A percentile compares a stretch with the other conserved stretches of the same genome.
Conservation (phyloP, 2,329 filamentous ascomycete species). For the Penicillium sp. region DNA sequence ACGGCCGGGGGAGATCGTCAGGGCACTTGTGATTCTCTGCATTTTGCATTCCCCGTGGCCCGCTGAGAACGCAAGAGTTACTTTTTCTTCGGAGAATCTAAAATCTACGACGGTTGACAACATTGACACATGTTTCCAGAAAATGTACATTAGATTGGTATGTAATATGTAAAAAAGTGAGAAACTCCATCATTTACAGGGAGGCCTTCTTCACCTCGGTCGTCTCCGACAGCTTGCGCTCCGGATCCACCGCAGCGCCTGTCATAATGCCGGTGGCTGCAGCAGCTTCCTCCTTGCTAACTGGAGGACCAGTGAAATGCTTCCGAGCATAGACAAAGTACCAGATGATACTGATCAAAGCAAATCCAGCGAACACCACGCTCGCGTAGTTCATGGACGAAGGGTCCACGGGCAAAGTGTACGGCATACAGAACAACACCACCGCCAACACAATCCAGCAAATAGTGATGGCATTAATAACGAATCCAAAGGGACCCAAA, state of each 20-base stretch:
- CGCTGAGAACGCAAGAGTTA: no score
- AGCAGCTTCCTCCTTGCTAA: slow-evolving; percentile 33
- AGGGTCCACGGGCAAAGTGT: slow-evolving; percentile 61
- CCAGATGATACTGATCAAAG: slow-evolving; percentile 63
- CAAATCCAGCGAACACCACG: slow-evolving; percentile 68
- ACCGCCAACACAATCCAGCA: slow-evolving; percentile 72
- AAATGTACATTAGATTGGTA: slow-evolving; percentile 1
- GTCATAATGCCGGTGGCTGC: slow-evolving; percentile 36
- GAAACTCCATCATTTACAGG: slow-evolving; percentile 1
- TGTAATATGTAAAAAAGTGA: background rate
- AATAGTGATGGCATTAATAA: slow-evolving; percentile 71
- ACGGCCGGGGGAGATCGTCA: slow-evolving; percentile 35
- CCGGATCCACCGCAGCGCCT: slow-evolving; percentile 37
- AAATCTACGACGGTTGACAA: no score
- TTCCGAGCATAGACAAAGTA: slow-evolving; percentile 67
- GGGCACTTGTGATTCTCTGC: slow-evolving; percentile 34
- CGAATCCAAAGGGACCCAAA: slow-evolving; percentile 69
- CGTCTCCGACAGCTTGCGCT: slow-evolving; percentile 31
- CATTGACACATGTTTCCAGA: no score
- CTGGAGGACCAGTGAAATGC: slow-evolving; percentile 64
- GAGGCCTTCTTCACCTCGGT: slow-evolving; percentile 25
- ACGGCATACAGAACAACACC: slow-evolving; percentile 77
- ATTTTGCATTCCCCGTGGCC: no score
- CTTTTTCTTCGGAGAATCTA: no score
- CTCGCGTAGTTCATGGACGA: slow-evolving; percentile 69